phyloP scores from a whole-genome alignment of 768 basidiomycete genomes.

The Boletus reticulatus region DNA sequence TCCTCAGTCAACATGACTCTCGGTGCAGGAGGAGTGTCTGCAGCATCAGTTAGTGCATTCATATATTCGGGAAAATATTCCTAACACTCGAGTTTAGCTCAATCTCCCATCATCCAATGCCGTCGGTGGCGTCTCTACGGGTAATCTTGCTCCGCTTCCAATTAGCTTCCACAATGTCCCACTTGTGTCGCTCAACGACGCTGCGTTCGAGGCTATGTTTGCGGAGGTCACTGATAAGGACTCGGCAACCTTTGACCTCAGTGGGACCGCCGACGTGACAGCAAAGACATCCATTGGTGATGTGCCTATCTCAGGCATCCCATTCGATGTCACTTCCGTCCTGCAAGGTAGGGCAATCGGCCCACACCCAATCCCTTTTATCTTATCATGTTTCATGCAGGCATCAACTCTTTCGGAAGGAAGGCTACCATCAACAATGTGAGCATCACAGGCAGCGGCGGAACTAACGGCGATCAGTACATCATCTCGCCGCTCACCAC shows the following conservation, averaged over 20 bases:
- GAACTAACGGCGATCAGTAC: constrained; percentile 56
- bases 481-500: constrained; percentile 58
- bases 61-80: not conserved
- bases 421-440: constrained; percentile 53
- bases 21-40: constrained; percentile 43
- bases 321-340: constrained; percentile 56
- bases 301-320: constrained; percentile 61
- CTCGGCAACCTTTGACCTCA: constrained; percentile 45
- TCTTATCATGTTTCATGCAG: constrained; percentile 27
- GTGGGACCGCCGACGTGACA: constrained; percentile 55
- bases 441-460: constrained; percentile 62
- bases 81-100: constrained; percentile 36
- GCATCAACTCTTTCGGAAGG: constrained; percentile 59
- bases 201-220: constrained; percentile 55
- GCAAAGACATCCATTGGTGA: constrained; percentile 64
- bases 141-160: constrained; percentile 58
- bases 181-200: constrained; percentile 53
- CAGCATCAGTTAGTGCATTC: constrained; percentile 46
- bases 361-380: not conserved
- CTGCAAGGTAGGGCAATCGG: constrained; percentile 43
- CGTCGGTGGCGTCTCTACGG: constrained; percentile 65
- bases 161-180: constrained; percentile 57
- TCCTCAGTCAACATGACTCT: constrained; percentile 55
- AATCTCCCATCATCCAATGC: constrained; percentile 46
- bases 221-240: constrained; percentile 53